Evolutionary conservation across 805 yeast genomes (phyloP), one percentile per base, ranked within the genome.

Genomic region (Starmera caribaea): DNA sequence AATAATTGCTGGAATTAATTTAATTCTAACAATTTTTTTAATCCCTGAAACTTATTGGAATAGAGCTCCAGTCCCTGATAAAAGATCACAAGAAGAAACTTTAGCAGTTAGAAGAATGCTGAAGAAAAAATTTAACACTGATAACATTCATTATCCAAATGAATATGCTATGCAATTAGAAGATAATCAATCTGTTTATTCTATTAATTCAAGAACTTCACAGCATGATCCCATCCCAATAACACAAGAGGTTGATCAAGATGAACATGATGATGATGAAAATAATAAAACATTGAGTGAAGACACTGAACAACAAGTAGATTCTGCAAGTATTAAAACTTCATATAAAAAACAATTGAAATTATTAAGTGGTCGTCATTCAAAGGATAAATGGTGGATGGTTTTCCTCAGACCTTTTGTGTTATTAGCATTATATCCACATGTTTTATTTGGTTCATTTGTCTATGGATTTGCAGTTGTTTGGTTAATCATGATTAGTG

Each of bases 21-120:
- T 73, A 29, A 47, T 68, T 2, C 54, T 68, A 26, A 68, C 74
- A 12, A 68, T 66, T 41, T 49, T 76, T 11, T 76, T 75, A 51
- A 81, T 74, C 16, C 83, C 82, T 3, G 83, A 77, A 42, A 77
- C 83, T 2, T 76, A 73, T 56, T 76, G 79, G 79, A 74, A 71
- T 42, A 62, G 83, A 41, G 53, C 71, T 1, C 79, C 80, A 5
- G 61, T 64, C 2, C 71, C 70, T 3, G 62, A 61, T 45, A 68
- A 71, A 46, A 57, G 73, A 43, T 69, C 76, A 4, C 47, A 58
- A 16, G 55, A 58, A 39, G 82, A 76, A 54, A 63, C 77, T 3
- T 59, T 59, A 36, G 61, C 61, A 16, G 81, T 79, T 1, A 58
- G 64, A 43, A 60, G 54, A 30, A 70, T 61, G 2, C 52, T 65